Base-by-base conservation (phyloP, 768 basidiomycete genomes). In the Termitomyces sp. region DNA sequence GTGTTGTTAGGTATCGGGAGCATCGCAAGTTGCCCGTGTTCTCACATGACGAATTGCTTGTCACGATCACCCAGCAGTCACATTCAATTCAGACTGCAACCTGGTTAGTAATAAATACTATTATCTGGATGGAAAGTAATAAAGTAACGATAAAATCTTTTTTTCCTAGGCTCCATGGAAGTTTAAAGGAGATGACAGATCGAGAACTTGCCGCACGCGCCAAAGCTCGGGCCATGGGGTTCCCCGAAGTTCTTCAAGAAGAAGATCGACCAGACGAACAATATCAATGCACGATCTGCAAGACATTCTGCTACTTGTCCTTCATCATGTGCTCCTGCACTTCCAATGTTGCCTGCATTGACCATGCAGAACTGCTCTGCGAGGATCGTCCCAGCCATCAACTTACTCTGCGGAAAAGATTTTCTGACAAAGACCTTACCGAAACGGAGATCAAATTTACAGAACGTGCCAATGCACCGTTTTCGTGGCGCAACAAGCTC, bases 61-160 rank as follows among this genome's bases (percentile, higher is more conserved):
- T 98, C 69, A 96, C 96, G n/a, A 95, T 98, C 68, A 94, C 92
- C n/a, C 87, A 93, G 66, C 92, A 96, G 71, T 94, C 94, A 3
- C 84, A 88, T 54, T 88, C 88, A 18, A 95, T 97, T 66, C 88
- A 91, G 70, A 96, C 94, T 36, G 92, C 96, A 3, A 77, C 91
- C 66, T 98, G 97, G 96, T 95, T 69, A 61, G 86, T 47, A 36
- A 44, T 43, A 40, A 36, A 44, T 43, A 40, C 46, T 24, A 20
- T 35, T 51, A 20, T 13, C 26, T 26, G n/a, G 30, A 33, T 26
- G 12, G 9, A 30, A 18, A 47, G 35, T 40, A n/a, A 50, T 38
- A 28, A 58, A 47, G 38, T 40, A n/a, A 50, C 32, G 32, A 58
- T 64, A 28, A 7, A 7, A 30, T 59, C 16, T 38, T 49, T 55